These are phyloP conservation scores for Umbilicus rupestris DNA, from an alignment of 164 flowering plant genomes.

Conservation along the genomic window DNA sequence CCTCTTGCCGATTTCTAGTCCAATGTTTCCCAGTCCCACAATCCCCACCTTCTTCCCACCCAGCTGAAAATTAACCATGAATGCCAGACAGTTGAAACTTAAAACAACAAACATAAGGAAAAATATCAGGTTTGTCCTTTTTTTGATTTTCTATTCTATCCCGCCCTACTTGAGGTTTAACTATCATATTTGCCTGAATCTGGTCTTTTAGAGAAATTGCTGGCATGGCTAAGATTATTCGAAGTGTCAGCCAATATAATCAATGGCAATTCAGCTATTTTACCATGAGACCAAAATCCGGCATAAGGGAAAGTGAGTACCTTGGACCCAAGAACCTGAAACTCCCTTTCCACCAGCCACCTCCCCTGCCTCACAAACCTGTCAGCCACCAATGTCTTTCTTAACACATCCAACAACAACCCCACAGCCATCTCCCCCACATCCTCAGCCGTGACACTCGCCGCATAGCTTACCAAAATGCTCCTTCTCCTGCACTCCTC, in stretches of 20 bases:
- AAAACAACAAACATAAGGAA: no score
- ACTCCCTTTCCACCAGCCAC: neutral
- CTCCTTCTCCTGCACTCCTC: conserved; percentile 61
- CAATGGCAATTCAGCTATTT: no score
- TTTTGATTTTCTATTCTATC: no score
- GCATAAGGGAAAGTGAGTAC: no score
- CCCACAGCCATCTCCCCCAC: conserved; percentile 1
- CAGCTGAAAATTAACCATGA: neutral
- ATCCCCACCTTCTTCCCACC: neutral
- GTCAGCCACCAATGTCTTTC: neutral
- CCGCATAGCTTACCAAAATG: conserved; percentile 71
- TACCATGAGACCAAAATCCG: no score
- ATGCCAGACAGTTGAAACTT: no score
- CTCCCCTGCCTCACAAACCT: conserved; percentile 4
- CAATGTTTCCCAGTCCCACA: neutral
- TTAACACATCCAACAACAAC: conserved; percentile 5
- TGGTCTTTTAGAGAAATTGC: no score
- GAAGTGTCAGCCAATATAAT: no score
- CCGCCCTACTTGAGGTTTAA: no score
- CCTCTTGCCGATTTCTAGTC: neutral
- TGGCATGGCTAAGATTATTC: no score
- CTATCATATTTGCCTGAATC: no score
- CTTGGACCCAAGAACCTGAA: neutral
- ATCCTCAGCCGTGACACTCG: conserved; percentile 55
- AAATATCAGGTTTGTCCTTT: no score